Base-by-base conservation (phyloP, 305 asterid genomes). In the Petunia hybrid region DNA sequence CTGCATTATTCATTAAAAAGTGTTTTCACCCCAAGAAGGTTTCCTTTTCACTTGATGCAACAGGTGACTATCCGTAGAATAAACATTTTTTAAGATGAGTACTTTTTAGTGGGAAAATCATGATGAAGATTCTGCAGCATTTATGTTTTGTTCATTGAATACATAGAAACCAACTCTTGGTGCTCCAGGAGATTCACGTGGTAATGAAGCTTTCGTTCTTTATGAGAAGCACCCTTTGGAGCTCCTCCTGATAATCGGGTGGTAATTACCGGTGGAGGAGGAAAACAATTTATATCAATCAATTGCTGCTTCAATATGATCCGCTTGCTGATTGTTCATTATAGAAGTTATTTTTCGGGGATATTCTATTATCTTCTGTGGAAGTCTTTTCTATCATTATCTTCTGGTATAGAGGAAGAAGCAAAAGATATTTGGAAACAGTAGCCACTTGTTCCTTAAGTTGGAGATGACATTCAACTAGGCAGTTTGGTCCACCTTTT, bases 21-120 rank as follows among this genome's bases (percentile, higher is more conserved):
- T 92, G 97, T 80, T 94, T 92, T 86, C 87, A 87, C 83, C 98
- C 99, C 2, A 85, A 82, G 76, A 92, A 86, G 84, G 97, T 95
- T 68, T 91, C 88, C 16, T 95, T 94, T 88, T 92, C 97, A 1
- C 89, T 95, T 80, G 99, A 94, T 87, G 91, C 83, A 84, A 79
- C 90, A 89, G 97, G 98, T 95, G 85, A 46, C 78, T 35, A 51
- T 51, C 3, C 35, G 78, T 51, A 36, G 62, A 22, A 71, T 71
- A 36, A 51, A 35, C 48, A 6, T 71, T 51, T 51, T 69, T 73
- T 73, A 6, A 73, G 51, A 14, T 73, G 78, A 73, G 48, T 46
- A 35, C 78, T 51, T 73, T 73, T 73, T 39, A 73, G 51, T 48
- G 45, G 46, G 46, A 51, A 73, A 48, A 73, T 51, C 46, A 51